A percentile compares a stretch with the other conserved stretches of the same genome.
phyloP scores from a whole-genome alignment of 305 asterid genomes.

The Plantago lanceolata region DNA sequence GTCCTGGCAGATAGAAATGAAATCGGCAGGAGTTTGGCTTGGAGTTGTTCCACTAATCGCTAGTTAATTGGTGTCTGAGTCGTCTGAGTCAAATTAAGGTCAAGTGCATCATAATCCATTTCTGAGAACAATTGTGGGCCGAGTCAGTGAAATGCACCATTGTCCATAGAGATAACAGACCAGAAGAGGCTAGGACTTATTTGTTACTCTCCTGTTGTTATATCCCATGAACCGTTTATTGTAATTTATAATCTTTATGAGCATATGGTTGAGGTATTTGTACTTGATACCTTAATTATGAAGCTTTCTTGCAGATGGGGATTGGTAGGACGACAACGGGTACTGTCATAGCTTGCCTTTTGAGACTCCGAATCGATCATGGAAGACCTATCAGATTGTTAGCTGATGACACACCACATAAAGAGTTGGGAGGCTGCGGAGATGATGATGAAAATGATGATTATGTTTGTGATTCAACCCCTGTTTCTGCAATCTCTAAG shows the following conservation, averaged over 20 bases:
- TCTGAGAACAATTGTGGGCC: not conserved
- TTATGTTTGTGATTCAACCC: conserved; percentile 35
- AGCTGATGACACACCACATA: conserved; percentile 46
- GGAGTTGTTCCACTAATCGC: not conserved
- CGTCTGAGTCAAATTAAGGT: not conserved
- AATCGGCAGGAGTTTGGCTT: not conserved
- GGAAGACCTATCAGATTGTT: conserved; percentile 84
- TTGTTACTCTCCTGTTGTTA: not conserved
- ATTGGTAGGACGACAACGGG: conserved; percentile 98
- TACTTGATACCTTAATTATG: conserved; percentile 25
- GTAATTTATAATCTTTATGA: conserved; percentile 15
- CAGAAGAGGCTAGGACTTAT: not conserved
- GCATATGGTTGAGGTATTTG: conserved; percentile 25
- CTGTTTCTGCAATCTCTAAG: conserved; percentile 40
- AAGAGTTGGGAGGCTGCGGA: conserved; percentile 38
- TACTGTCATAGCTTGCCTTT: conserved; percentile 92
- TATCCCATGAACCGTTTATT: conserved; percentile 15
- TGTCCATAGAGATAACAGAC: not conserved
- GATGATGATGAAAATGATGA: conserved; percentile 57
- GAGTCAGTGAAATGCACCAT: not conserved
- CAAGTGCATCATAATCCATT: not conserved
- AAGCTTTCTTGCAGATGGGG: conserved; percentile 65
- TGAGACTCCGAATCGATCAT: conserved; percentile 79
- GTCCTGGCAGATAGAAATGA: not conserved
- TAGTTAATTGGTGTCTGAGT: not conserved